Evolutionary conservation across 208 protist species (phyloP).

Genomic region (Crithidia acanthocephali): DNA sequence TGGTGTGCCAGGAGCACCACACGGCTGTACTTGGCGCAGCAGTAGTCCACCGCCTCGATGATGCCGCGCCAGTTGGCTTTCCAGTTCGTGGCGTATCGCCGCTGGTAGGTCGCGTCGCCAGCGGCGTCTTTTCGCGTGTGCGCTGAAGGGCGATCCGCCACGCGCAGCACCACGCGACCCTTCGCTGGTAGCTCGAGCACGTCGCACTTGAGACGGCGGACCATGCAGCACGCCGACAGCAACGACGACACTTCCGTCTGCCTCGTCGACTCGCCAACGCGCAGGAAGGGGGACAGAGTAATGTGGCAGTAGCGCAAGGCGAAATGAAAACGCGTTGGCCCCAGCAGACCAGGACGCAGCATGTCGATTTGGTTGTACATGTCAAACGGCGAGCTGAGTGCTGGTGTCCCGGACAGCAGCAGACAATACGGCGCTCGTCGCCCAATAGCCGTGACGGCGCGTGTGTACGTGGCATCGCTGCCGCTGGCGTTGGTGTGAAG

Average conservation of each 20-base stretch:
- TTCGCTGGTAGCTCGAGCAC: constrained; percentile 81
- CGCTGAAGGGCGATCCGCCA: constrained; percentile 25
- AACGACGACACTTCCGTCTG: constrained; percentile 53
- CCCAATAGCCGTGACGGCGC: constrained; percentile 43
- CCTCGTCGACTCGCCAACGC: constrained; percentile 46
- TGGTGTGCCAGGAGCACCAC: constrained; percentile 86
- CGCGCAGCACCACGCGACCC: constrained; percentile 60
- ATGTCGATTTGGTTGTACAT: constrained; percentile 83
- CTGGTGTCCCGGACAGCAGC: constrained; percentile 76
- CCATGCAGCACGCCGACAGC: constrained; percentile 55
- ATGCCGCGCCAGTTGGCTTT: constrained; percentile 60
- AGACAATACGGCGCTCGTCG: constrained; percentile 57
- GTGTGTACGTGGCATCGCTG: constrained; percentile 74
- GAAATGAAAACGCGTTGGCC: constrained; percentile 64
- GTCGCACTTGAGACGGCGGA: constrained; percentile 73
- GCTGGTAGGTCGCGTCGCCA: constrained; percentile 43
- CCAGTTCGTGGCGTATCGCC: constrained; percentile 67
- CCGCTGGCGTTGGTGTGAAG: constrained; percentile 74
- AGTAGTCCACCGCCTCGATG: constrained; percentile 59
- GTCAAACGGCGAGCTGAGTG: constrained; percentile 66
- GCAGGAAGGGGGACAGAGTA: constrained; percentile 58
- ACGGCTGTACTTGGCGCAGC: constrained; percentile 52
- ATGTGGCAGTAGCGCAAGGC: constrained; percentile 71
- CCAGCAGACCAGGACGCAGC: constrained; percentile 60
- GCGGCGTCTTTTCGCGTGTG: background rate